Evolutionary conservation across 768 basidiomycete species (phyloP), one percentile per base, ranked within the genome.

Genomic region (Pleurotus giganteus): DNA sequence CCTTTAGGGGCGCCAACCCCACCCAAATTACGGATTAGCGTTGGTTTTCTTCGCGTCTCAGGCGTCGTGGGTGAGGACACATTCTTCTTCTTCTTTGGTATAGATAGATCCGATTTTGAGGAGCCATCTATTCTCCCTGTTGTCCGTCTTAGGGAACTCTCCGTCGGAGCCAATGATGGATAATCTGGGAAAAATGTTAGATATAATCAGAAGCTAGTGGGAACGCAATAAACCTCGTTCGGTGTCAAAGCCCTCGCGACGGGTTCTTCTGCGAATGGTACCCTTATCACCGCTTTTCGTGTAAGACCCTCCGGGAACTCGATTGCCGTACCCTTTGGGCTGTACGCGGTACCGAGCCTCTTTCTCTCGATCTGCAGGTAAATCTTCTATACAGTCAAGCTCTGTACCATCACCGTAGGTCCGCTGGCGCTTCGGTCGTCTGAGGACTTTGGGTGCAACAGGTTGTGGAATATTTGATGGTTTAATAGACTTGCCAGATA

Each of bases 381-480:
- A 79, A 67, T 97, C 94, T 24, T 95, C 94, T 55, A 97, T 80
- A 2, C 69, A 84, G 63, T 97, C 94, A 50, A 97, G 73, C 67
- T 96, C 94, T 8, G 91, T 94, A 12, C 94, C 94, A 63, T 93
- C 89, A 4, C 91, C 91, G 63, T 87, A 94, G 12, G 82, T 82
- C 50, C 83, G 77, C 58, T 79, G 80, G 34, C 89, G 86, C 70
- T 92, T 94, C 11, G 91, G 91, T 60, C 84, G 77, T 51, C 86
- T 82, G 23, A 94, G 71, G 11, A 91, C 69, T 69, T 85, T 90
- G 4, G 88, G 82, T 29, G 74, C 76, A 2, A 80, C 63, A 29
- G 78, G 75, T 32, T 67, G 72, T 43, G 75, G 70, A 58, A 68
- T 71, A 37, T 64, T 74, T 59, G 68, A 71, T 37, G 56, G 63